phyloP scores from a whole-genome alignment of 352 stramenopile species.

The Phytophthora tentaculata region DNA sequence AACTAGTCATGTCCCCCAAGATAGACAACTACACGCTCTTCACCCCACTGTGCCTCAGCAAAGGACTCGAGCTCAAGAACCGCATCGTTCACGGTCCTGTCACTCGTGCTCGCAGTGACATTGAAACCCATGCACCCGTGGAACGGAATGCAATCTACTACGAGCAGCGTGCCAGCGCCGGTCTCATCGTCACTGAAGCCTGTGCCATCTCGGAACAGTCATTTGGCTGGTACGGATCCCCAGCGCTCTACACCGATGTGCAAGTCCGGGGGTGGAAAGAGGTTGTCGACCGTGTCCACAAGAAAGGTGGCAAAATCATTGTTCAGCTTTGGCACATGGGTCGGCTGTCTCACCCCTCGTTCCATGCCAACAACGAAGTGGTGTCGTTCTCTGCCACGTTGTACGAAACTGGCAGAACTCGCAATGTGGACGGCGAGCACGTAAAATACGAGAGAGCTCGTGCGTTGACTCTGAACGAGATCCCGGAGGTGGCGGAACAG shows the following conservation, averaged over 20 bases:
- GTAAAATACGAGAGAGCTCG: conserved; percentile 27
- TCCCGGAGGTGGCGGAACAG: conserved; percentile 68
- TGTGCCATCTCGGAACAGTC: conserved; percentile 40
- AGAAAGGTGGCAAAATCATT: conserved; percentile 76
- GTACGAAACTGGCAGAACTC: conserved; percentile 31
- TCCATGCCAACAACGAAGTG: conserved; percentile 53
- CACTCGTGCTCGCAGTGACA: conserved; percentile 37
- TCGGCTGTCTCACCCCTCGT: conserved; percentile 57
- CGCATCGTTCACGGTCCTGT: conserved; percentile 49
- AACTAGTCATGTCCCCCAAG: conserved; percentile 20
- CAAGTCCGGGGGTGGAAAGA: conserved; percentile 52
- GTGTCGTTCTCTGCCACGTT: conserved; percentile 47
- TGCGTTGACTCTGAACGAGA: conserved; percentile 36
- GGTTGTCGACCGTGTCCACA: conserved; percentile 70
- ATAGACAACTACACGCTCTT: conserved; percentile 39
- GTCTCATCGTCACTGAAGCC: conserved; percentile 56
- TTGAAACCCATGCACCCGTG: conserved; percentile 22
- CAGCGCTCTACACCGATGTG: conserved; percentile 46
- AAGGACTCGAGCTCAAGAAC: conserved; percentile 44
- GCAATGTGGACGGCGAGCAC: conserved; percentile 26
- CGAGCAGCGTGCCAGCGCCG: conserved; percentile 38
- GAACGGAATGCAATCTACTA: conserved; percentile 48
- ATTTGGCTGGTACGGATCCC: conserved; percentile 41
- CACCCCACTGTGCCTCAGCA: conserved; percentile 28
- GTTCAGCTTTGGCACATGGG: conserved; percentile 88